These are phyloP conservation scores for Porcisia deanei DNA, from an alignment of 208 protist species.

Conservation along the genomic window DNA sequence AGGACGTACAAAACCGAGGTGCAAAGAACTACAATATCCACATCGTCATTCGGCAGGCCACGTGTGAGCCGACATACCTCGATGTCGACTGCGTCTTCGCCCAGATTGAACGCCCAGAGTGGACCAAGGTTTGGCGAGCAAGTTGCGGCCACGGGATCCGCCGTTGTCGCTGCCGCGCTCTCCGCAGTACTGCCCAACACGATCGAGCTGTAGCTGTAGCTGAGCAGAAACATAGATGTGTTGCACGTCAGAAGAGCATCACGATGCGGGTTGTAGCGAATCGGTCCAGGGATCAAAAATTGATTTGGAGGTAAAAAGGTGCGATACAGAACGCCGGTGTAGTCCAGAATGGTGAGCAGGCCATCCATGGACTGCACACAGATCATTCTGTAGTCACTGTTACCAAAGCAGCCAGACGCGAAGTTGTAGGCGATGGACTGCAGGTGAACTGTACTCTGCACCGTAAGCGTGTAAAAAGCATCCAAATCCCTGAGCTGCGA, in stretches of 20 bases:
- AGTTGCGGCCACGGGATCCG: background rate
- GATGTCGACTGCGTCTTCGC: slow-evolving; percentile 87
- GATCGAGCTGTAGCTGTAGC: slow-evolving; percentile 78
- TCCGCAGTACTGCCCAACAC: slow-evolving; percentile 33
- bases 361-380: slow-evolving; percentile 94
- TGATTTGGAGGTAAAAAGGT: slow-evolving; percentile 72
- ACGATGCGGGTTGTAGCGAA: slow-evolving; percentile 54
- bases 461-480: slow-evolving; percentile 44
- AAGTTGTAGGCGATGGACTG: slow-evolving; percentile 84
- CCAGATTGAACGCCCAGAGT: slow-evolving; percentile 77
- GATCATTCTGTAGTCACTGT: slow-evolving; percentile 66
- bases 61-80: slow-evolving; percentile 62
- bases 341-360: slow-evolving; percentile 81
- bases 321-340: slow-evolving; percentile 75
- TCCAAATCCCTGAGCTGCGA: slow-evolving; percentile 20
- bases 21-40: slow-evolving; percentile 84
- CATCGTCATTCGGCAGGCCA: slow-evolving; percentile 37
- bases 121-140: slow-evolving; percentile 30
- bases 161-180: slow-evolving; percentile 5
- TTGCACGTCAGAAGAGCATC: slow-evolving; percentile 83
- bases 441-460: slow-evolving; percentile 61
- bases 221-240: slow-evolving; percentile 77
- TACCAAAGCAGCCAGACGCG: slow-evolving; percentile 73
- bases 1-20: slow-evolving; percentile 77
- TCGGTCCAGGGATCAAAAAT: slow-evolving; percentile 79